Base-by-base conservation (phyloP, 495 filamentous ascomycete species). In the Clavariopsis aquatica region DNA sequence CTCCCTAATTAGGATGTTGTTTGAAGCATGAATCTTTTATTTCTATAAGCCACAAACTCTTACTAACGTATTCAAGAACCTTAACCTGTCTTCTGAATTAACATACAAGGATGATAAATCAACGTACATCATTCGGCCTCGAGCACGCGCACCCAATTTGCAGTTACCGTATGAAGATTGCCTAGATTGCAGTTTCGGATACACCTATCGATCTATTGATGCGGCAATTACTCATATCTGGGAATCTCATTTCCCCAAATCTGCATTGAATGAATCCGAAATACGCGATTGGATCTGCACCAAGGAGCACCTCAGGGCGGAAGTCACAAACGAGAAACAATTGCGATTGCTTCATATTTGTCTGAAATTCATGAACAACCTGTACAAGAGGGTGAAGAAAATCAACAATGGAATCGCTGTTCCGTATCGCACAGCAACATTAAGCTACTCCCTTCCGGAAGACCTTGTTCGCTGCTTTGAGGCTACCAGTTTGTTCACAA, bases 391-490 rank as follows among this genome's bases (percentile, higher is more conserved):
- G 23, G 49, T 23, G 7, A 23, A 24, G n/a, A 52, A 52, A 23
- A 24, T 52, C 15, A 17, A 52, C 49, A 28, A 17, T 29, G 20
- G n/a, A 2, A 52, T 34, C 26, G 26, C 24, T 5, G 10, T 23
- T 26, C 15, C 8, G 5, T 28, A 29, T 17, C 5, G 23, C 12
- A 23, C 12, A 17, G 22, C 12, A 8, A 24, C 26, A 2, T 26
- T 17, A 9, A 15, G 7, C 7, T 52, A 52, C 23, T 3, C 13
- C 5, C 49, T 52, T 9, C 49, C 49, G 8, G 23, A 52, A 15
- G 49, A 52, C n/a, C 49, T 52, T 2, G 20, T 52, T 28, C 6
- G 27, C 49, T 52, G 49, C 49, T 52, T 52, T 52, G 49, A 52
- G n/a, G 49, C 49, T 23, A 52, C 49, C 5, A 5, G 12, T 7